These are phyloP conservation scores for Candida sp. DNA, from an alignment of 1,139 yeast species.

Conservation along the genomic window DNA sequence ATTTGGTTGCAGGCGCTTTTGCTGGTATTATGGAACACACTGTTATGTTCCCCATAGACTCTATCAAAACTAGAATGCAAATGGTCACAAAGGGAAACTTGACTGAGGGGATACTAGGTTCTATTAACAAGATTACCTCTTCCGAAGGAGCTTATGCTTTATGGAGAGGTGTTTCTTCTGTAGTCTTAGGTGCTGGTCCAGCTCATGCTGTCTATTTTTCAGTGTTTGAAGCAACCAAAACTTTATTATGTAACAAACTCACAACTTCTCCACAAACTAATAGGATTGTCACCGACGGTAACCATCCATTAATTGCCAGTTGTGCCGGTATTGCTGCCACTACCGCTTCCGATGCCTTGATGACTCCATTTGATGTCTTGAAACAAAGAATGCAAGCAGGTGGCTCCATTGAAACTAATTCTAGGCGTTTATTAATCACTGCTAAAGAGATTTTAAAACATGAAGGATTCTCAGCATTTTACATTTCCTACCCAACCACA, in stretches of 20 bases:
- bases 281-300: slow-evolving; percentile 54
- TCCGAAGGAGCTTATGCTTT: slow-evolving; percentile 89
- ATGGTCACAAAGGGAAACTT: slow-evolving; percentile 47
- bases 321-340: slow-evolving; percentile 95
- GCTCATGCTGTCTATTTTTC: slow-evolving; percentile 99
- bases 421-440: slow-evolving; percentile 30
- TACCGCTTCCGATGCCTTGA: slow-evolving; percentile 86
- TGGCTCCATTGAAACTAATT: slow-evolving; percentile 12
- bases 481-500: slow-evolving; percentile 93
- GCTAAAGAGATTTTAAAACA: slow-evolving; percentile 53
- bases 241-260: slow-evolving; percentile 43
- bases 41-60: slow-evolving; percentile 95
- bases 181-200: slow-evolving; percentile 98
- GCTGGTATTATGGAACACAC: slow-evolving; percentile 99
- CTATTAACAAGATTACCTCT: slow-evolving; percentile 73
- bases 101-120: slow-evolving; percentile 44
- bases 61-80: slow-evolving; percentile 95
- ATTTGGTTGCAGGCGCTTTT: slow-evolving; percentile 89
- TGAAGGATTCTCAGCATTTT: slow-evolving; percentile 86
- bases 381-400: slow-evolving; percentile 65
- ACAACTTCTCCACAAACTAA: slow-evolving; percentile 28
- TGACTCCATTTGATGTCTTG: slow-evolving; percentile 97
- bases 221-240: slow-evolving; percentile 88
- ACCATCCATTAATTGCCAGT: slow-evolving; percentile 83
- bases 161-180: slow-evolving; percentile 95